These are phyloP conservation scores for Lizonia empirigonia DNA, from an alignment of 2,329 filamentous ascomycete species.

Conservation along the genomic window DNA sequence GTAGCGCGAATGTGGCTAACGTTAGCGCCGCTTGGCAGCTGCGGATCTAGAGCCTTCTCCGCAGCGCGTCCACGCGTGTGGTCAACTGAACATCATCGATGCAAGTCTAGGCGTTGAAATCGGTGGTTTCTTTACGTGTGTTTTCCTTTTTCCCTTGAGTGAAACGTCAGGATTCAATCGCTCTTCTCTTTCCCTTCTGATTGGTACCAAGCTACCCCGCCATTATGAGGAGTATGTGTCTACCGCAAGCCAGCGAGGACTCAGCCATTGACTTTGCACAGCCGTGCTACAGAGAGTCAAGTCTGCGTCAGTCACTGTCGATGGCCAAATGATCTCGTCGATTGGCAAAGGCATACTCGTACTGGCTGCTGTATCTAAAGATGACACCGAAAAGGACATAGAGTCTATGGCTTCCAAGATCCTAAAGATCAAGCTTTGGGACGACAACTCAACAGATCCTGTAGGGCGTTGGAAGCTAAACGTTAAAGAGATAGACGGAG, in stretches of 20 bases:
- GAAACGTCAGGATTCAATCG: neutral
- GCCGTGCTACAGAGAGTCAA: slow-evolving; percentile 92
- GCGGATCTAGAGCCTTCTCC: neutral
- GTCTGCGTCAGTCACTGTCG: slow-evolving; percentile 93
- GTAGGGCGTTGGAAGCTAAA: slow-evolving; percentile 79
- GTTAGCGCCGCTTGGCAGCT: slow-evolving; percentile 23
- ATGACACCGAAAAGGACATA: slow-evolving; percentile 87
- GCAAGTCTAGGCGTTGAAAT: slow-evolving; percentile 4
- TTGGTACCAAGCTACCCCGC: slow-evolving; percentile 15
- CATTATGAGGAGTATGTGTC: slow-evolving; percentile 31
- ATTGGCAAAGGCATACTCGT: slow-evolving; percentile 91
- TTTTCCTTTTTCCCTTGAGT: neutral
- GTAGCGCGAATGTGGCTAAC: slow-evolving; percentile 37
- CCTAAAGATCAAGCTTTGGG: slow-evolving; percentile 89
- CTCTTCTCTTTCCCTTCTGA: no score
- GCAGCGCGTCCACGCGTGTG: slow-evolving; percentile 21
- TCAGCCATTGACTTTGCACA: slow-evolving; percentile 48
- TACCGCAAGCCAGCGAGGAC: slow-evolving; percentile 12
- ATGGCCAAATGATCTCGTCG: slow-evolving; percentile 85
- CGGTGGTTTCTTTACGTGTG: slow-evolving; percentile 3
- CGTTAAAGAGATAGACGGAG: slow-evolving; percentile 85
- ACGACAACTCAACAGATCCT: slow-evolving; percentile 70
- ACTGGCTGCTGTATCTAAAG: slow-evolving; percentile 86
- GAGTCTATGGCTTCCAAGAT: slow-evolving; percentile 84
- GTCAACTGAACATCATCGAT: slow-evolving; percentile 2